phyloP scores from a whole-genome alignment of 176 grass and related monocot species.

The Tillandsia fasciculata region DNA sequence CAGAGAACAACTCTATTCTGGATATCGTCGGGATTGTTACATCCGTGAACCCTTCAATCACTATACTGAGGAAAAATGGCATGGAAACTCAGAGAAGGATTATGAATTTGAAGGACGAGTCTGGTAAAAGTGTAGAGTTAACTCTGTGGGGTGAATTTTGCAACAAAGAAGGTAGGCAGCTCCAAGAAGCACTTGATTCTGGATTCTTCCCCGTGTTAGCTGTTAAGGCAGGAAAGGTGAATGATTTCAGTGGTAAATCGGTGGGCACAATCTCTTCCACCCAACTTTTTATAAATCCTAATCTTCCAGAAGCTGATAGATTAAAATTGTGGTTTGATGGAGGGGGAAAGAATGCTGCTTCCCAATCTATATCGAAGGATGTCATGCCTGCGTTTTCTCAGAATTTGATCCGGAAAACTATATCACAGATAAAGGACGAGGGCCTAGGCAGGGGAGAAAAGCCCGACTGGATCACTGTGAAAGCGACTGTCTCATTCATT shows the following conservation, averaged over 20 bases:
- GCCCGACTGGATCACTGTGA: constrained; percentile 70
- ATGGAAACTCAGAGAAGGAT: constrained; percentile 85
- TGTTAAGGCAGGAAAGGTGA: constrained; percentile 89
- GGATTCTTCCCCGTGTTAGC: constrained; percentile 53
- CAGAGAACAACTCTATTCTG: constrained; percentile 51
- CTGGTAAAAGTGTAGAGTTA: constrained; percentile 78
- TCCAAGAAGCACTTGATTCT: constrained; percentile 53
- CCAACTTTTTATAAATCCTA: constrained; percentile 73
- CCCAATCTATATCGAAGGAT: constrained; percentile 82
- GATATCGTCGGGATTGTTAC: constrained; percentile 83
- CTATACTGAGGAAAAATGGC: constrained; percentile 86
- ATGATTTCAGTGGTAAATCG: constrained; percentile 88
- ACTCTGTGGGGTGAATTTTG: constrained; percentile 97
- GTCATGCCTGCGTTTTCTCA: constrained; percentile 37
- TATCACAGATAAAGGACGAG: constrained; percentile 79
- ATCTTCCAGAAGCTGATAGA: constrained; percentile 50
- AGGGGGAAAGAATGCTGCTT: constrained; percentile 61
- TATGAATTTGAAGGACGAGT: constrained; percentile 70
- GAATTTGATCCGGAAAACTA: constrained; percentile 60
- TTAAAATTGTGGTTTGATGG: constrained; percentile 81
- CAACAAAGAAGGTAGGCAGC: constrained; percentile 68
- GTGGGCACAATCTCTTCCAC: constrained; percentile 83
- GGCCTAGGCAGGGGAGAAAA: constrained; percentile 71
- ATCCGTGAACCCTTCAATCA: constrained; percentile 56
- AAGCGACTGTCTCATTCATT: constrained; percentile 64